Evolutionary conservation across 106 monocot genomes (phyloP).

Genomic region (Allium fistulosum): DNA sequence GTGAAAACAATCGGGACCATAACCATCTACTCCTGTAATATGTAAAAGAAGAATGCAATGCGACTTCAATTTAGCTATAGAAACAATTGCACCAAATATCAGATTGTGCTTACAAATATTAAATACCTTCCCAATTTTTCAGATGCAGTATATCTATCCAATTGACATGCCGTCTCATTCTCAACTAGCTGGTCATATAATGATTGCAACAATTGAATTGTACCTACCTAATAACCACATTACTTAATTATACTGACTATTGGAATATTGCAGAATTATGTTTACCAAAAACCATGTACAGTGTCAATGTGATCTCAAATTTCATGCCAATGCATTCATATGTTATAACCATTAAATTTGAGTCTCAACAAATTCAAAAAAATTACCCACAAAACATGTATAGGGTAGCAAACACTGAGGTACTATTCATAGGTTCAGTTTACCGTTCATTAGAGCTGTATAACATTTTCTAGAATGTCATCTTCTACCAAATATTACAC

Average conservation of each 20-base stretch:
- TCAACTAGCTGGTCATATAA: slow-evolving; percentile 74
- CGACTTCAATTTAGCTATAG: not conserved
- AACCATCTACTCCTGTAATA: slow-evolving; percentile 71
- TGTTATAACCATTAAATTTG: no score
- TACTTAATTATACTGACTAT: not conserved
- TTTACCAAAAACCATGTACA: no score
- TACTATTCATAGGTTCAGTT: no score
- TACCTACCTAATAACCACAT: slow-evolving; percentile 39
- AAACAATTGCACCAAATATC: not conserved
- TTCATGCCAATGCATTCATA: no score
- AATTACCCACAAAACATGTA: no score
- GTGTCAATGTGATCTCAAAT: no score
- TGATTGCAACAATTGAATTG: slow-evolving; percentile 48
- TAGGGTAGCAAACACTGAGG: no score
- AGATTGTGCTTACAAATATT: not conserved
- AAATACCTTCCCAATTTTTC: slow-evolving; percentile 60
- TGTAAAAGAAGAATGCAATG: not conserved
- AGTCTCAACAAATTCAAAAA: no score
- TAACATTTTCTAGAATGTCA: no score
- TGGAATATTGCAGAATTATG: no score
- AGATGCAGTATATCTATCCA: slow-evolving; percentile 81
- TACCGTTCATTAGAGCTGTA: no score
- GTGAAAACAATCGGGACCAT: slow-evolving; percentile 82
- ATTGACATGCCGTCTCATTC: slow-evolving; percentile 50
- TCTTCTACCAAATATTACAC: no score